Evolutionary conservation across 257 asterid species (phyloP), one percentile per base, ranked within the genome.

Genomic region (Nicotiana attenuata): DNA sequence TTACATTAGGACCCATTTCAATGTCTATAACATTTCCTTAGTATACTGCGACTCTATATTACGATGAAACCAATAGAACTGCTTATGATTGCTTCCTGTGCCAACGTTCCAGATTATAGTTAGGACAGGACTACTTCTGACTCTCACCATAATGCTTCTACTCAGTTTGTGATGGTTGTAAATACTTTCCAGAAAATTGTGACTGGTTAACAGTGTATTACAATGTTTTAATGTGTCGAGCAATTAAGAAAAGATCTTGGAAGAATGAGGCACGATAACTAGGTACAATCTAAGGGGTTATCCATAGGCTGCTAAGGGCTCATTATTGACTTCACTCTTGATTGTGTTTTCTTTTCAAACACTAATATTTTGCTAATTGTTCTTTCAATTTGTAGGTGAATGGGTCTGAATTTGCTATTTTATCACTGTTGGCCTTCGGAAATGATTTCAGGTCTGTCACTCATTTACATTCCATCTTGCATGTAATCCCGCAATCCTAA

Each of bases 371-470:
- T 82, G n/a, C 64, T 14, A 76, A 55, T 47, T 47, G 33, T 26
- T 31, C 52, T 24, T 45, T 24, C 60, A 50, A 69, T 87, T 84
- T 86, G 38, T 69, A 96, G 99, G 97, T 91, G 80, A 88, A 88
- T 82, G 98, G 97, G 45, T 68, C 90, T 86, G 99, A 94, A 90
- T 91, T 89, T 83, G 94, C 97, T 76, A 80, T 94, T 69, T 82
- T 92, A 41, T 93, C 97, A 82, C 92, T 96, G 84, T 75, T 92
- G 87, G 92, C 91, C 81, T 92, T 83, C 45, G 98, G 91, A 82
- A 91, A 94, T 86, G 93, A 92, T 64, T 88, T 89, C 87, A 92
- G 99, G 99, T 92, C 68, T 77, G 83, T 85, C 81, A 53, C 87
- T 29, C 78, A 69, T 76, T 68, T 78, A 41, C 81, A 60, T 61